Base-by-base conservation (phyloP, 495 filamentous ascomycete genomes). In the Penicillium mononematosum region DNA sequence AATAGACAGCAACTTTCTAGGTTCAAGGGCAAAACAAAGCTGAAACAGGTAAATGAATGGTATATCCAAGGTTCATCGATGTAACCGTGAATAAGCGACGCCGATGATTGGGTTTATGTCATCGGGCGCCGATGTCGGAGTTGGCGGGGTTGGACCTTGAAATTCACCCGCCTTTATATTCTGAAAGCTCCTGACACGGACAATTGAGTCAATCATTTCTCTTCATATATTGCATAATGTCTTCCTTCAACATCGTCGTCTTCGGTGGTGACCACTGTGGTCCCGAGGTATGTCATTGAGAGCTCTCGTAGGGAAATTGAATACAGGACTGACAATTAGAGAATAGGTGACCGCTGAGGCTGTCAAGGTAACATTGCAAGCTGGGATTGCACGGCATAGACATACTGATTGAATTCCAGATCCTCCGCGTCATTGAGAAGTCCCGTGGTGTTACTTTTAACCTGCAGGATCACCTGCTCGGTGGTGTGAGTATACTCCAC, bases 261-360 rank as follows among this genome's bases (percentile, higher is more conserved):
- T 91, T 92, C 68, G 85, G 75, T 64, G 94, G 94, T 68, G 94
- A 98, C 74, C 91, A 96, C 75, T 91, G 89, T 66, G 94, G 94
- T 70, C 94, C 94, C 12, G 94, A 98, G 86, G 94, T 94, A 70
- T 58, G 81, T 65, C 29, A 17, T 34, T 10, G 34, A 52, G 49
- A 44, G 11, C 17, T 50, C 54, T 49, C 24, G 29, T 24, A 1
- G 45, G 43, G 20, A 44, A n/a, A 55, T 58, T 48, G 44, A 57
- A 54, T 9, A 39, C 12, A 20, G 49, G 9, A 55, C 47, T 49
- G 43, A 52, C 47, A 42, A 55, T 55, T 36, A 12, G 19, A 41
- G 31, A 20, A 58, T 58, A 78, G 77, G 74, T 88, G 50, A 86
- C 84, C 36, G 75, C 76, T 50, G 92, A 96, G 78, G 92, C 86